Base-by-base conservation (phyloP, 1,139 yeast species). In the Saccharomyces hybrid region DNA sequence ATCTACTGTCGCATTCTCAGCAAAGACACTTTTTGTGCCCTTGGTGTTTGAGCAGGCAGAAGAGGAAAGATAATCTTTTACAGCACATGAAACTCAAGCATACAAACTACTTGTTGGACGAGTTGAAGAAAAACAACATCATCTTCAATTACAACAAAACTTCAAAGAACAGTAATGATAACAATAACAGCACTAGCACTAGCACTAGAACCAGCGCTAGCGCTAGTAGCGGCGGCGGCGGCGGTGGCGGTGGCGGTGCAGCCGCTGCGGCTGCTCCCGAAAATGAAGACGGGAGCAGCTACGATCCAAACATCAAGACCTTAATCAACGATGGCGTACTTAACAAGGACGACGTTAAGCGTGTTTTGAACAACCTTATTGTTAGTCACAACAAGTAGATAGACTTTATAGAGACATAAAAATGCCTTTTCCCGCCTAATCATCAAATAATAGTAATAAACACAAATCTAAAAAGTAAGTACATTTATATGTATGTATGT, bases 1-100 rank as follows among this genome's bases (percentile, higher is more conserved):
- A 91, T 69, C 77, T 86, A 81, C 79, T 95, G 64, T 82, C 89
- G 31, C 98, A 91, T 71, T 84, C 95, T 2, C 82, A 88, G 32
- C 97, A 88, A 62, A 86, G 87, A 67, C 97, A 97, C 3, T 90
- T 79, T 68, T 80, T 77, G 54, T 91, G 98, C 71, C 78, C 80
- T 49, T 80, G 81, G 70, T 89, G 98, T 71, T 83, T 83, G 27
- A 88, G 89, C 69, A 74, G 88, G 59, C 95, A 91, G 70, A 85
- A 85, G 67, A 71, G 88, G 61, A 82, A 81, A 63, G 88, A 83
- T 64, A 83, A 83, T 61, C 60, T 62, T 46, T 59, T 60, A 55
- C 68, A 67, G 49, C 65, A 66, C 46, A 64, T 67, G 63, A 66
- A 66, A 55, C 52, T 65, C 28, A 67, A 67, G 46, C 70, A 67